Conservation (phyloP, 305 asterid genomes). For the Rubia peregrina region DNA sequence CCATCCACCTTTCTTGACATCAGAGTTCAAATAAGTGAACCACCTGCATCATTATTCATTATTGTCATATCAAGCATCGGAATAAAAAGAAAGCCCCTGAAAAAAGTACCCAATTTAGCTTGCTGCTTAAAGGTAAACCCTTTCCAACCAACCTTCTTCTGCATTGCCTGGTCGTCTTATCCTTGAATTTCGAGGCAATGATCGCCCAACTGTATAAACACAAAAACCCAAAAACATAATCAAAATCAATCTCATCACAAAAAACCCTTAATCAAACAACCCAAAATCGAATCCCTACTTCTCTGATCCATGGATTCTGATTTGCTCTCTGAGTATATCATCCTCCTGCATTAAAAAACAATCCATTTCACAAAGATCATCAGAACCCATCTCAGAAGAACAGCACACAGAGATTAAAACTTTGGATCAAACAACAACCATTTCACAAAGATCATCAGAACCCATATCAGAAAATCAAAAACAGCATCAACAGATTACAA, state of each 20-base stretch:
- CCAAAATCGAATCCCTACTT: constrained; percentile 38
- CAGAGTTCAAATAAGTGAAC: constrained; percentile 98
- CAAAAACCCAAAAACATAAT: constrained; percentile 9
- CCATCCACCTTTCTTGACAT: constrained; percentile 99
- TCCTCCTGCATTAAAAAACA: constrained; percentile 61
- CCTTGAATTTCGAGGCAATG: constrained; percentile 89
- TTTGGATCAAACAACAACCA: background rate
- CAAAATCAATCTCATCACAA: constrained; percentile 21
- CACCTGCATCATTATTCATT: constrained; percentile 47
- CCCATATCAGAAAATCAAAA: background rate
- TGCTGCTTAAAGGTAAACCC: constrained; percentile 20
- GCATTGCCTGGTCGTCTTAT: constrained; percentile 97
- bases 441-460: background rate
- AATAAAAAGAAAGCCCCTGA: constrained; percentile 14
- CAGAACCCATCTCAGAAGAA: constrained; percentile 6
- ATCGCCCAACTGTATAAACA: constrained; percentile 65
- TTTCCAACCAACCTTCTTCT: constrained; percentile 77
- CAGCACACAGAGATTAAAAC: constrained; percentile 1
- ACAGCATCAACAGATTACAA: background rate
- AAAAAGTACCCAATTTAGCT: background rate
- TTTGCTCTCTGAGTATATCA: constrained; percentile 93
- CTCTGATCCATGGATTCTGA: constrained; percentile 82
- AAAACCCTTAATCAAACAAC: constrained; percentile 10
- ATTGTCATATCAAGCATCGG: constrained; percentile 24
- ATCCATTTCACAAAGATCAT: constrained; percentile 10